Percentiles rank a stretch among this genome's conserved stretches.
Evolutionary conservation across 108 stramenopile genomes (phyloP).

Genomic region (Cylindrotheca fusiformis): DNA sequence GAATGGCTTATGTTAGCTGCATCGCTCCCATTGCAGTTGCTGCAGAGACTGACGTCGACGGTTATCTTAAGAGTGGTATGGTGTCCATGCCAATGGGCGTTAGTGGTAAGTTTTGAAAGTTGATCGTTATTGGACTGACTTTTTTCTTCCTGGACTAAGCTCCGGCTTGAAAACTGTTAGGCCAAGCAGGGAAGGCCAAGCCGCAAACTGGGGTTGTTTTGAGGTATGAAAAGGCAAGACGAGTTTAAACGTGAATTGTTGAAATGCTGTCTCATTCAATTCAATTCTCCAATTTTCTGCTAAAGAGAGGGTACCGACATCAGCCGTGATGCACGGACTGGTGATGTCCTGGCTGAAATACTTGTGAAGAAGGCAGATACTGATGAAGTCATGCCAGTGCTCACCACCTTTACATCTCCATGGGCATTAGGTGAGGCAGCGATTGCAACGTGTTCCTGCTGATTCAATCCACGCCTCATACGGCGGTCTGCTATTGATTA

Average conservation of each 20-base stretch:
- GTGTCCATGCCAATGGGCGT: constrained; percentile 79
- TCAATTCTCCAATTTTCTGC: no score
- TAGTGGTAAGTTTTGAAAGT: constrained; percentile 32
- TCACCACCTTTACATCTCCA: constrained; percentile 63
- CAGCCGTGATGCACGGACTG: constrained; percentile 38
- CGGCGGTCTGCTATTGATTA: background rate
- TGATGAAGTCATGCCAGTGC: constrained; percentile 41
- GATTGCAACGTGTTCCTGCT: constrained; percentile 7
- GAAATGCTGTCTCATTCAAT: no score
- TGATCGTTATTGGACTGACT: background rate
- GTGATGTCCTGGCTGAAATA: constrained; percentile 75
- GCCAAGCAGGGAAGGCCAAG: constrained; percentile 63
- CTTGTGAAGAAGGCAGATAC: constrained; percentile 36
- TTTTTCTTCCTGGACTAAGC: background rate
- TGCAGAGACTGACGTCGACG: constrained; percentile 15
- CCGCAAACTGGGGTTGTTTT: constrained; percentile 78
- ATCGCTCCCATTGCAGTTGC: background rate
- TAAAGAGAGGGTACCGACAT: constrained; percentile 79
- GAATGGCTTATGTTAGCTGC: background rate
- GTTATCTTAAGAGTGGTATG: constrained; percentile 47
- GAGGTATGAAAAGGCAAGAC: no score
- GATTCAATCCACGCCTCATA: background rate
- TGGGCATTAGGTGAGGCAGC: constrained; percentile 42
- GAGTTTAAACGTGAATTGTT: no score
- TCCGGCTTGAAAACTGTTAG: background rate